Percentiles rank a stretch among this genome's conserved stretches.
Conservation (phyloP, 1,284 basidiomycete genomes). For the Ustilago bromivora region DNA sequence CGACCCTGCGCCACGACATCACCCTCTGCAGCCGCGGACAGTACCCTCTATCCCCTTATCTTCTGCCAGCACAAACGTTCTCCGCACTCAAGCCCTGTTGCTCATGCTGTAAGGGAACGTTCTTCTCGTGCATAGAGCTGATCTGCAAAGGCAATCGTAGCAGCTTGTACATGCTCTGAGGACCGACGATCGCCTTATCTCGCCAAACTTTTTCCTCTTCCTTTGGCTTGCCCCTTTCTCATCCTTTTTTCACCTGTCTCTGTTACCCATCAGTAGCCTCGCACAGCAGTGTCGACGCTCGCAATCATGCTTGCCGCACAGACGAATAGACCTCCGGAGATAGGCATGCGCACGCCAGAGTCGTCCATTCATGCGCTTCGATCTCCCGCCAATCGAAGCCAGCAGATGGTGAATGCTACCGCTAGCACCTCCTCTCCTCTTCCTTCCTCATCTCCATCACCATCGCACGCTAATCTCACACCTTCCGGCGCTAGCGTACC, state of each 20-base stretch:
- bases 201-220: neutral
- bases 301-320: slow-evolving; percentile 6
- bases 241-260: neutral
- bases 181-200: neutral
- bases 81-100: neutral
- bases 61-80: neutral
- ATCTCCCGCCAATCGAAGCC: slow-evolving; percentile 1
- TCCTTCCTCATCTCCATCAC: slow-evolving; percentile 4
- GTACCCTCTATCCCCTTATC: too few species aligned
- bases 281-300: neutral
- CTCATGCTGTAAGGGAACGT: neutral
- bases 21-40: neutral
- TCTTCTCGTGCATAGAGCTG: slow-evolving; percentile 2
- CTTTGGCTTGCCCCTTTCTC: neutral
- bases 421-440: slow-evolving; percentile 1
- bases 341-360: slow-evolving; percentile 5
- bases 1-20: neutral
- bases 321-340: slow-evolving; percentile 1
- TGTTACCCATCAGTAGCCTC: too few species aligned
- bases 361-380: slow-evolving; percentile 12
- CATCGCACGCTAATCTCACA: neutral
- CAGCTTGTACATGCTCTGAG: neutral
- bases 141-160: slow-evolving; percentile 1
- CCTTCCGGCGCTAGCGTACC: neutral
- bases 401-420: neutral